phyloP scores from a whole-genome alignment of 805 yeast species.

The Ogataea allantospora region DNA sequence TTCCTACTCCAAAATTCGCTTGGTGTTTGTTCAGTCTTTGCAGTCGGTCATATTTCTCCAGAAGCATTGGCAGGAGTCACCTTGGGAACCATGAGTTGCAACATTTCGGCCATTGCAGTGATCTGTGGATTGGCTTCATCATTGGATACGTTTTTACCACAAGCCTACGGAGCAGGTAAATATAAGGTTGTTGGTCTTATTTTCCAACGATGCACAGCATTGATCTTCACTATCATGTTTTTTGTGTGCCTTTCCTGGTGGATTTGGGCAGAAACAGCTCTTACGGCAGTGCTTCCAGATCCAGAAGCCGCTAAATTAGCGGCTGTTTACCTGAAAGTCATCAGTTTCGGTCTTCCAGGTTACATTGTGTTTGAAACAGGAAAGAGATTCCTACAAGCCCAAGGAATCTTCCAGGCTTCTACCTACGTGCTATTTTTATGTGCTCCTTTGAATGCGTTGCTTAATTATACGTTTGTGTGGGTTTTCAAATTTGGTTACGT shows the following conservation, averaged over 20 bases:
- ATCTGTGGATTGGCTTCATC: slow-evolving; percentile 80
- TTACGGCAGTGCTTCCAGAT: slow-evolving; percentile 44
- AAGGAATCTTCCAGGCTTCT: slow-evolving; percentile 78
- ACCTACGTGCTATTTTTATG: slow-evolving; percentile 67
- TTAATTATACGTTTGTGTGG: slow-evolving; percentile 75
- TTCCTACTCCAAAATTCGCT: slow-evolving; percentile 69
- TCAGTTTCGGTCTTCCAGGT: slow-evolving; percentile 69
- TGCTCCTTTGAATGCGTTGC: slow-evolving; percentile 69
- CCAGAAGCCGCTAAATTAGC: slow-evolving; percentile 50
- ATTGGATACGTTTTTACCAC: slow-evolving; percentile 75
- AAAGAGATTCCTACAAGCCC: slow-evolving; percentile 72
- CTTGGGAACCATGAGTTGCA: slow-evolving; percentile 74
- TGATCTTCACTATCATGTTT: slow-evolving; percentile 47
- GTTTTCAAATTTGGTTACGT: slow-evolving; percentile 60
- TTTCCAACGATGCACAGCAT: slow-evolving; percentile 62
- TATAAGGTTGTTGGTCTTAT: slow-evolving; percentile 65
- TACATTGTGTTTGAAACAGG: slow-evolving; percentile 64
- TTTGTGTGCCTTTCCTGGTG: slow-evolving; percentile 65
- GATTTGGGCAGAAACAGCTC: slow-evolving; percentile 48
- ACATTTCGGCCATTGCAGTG: slow-evolving; percentile 70
- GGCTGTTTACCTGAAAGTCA: slow-evolving; percentile 51
- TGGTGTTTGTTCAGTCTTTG: slow-evolving; percentile 73
- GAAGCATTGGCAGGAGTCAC: slow-evolving; percentile 74
- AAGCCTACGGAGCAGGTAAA: slow-evolving; percentile 70
- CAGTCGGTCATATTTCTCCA: slow-evolving; percentile 72